Evolutionary conservation across 306 rosid species (phyloP).

Genomic region (Sphenostylis stenocarpa): DNA sequence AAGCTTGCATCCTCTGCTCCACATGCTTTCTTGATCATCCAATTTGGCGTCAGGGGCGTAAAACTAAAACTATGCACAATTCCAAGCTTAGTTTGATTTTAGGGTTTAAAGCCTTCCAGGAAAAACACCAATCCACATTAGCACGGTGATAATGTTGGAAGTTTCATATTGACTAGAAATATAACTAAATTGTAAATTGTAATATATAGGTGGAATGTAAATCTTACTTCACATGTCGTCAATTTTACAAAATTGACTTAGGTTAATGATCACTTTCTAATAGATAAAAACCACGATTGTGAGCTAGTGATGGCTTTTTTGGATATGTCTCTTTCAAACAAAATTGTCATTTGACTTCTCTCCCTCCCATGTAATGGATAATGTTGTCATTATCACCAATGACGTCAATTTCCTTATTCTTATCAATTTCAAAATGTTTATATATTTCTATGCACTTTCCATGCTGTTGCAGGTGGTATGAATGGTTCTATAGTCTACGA

Average conservation of each 20-base stretch:
- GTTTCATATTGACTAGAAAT: too few species aligned
- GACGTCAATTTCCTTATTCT: not conserved
- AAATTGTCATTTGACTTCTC: not conserved
- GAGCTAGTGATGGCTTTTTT: constrained; percentile 4
- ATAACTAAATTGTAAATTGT: too few species aligned
- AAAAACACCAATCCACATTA: not conserved
- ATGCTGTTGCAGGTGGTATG: constrained; percentile 82
- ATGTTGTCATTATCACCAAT: not conserved
- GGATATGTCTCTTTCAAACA: not conserved
- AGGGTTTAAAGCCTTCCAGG: not conserved
- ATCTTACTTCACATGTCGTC: too few species aligned
- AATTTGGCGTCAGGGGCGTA: not conserved
- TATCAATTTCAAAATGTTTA: not conserved
- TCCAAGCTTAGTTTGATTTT: not conserved
- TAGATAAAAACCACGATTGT: constrained; percentile 7
- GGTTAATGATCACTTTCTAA: too few species aligned
- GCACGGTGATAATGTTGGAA: not conserved
- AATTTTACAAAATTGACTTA: too few species aligned
- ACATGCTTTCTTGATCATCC: constrained; percentile 5
- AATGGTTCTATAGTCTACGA: constrained; percentile 84
- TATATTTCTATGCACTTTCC: not conserved
- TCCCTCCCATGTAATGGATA: not conserved
- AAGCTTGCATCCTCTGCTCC: not conserved
- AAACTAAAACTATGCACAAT: not conserved
- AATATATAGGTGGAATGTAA: too few species aligned